Percentiles rank a stretch among this genome's conserved stretches.
Evolutionary conservation across 2,329 filamentous ascomycete species (phyloP).

Genomic region (Hymenoscyphus occultus): DNA sequence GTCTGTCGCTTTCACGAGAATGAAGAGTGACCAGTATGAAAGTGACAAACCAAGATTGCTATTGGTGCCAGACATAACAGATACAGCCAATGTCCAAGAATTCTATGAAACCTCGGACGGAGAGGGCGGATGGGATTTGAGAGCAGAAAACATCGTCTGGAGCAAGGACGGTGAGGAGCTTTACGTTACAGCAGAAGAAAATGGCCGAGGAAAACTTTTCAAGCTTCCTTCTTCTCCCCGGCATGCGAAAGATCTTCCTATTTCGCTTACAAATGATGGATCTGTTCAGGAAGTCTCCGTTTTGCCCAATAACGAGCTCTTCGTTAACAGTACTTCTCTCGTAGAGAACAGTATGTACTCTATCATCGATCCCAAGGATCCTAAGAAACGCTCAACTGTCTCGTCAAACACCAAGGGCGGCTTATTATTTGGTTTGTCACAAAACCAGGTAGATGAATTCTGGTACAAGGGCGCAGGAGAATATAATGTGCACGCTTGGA

Average conservation of each 20-base stretch:
- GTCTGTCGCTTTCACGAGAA: slow-evolving; percentile 72
- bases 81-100: slow-evolving; percentile 57
- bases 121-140: slow-evolving; percentile 60
- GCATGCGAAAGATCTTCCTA: slow-evolving; percentile 48
- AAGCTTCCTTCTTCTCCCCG: slow-evolving; percentile 55
- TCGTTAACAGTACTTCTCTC: slow-evolving; percentile 66
- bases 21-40: slow-evolving; percentile 76
- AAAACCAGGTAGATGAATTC: slow-evolving; percentile 62
- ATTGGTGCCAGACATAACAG: slow-evolving; percentile 58
- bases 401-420: slow-evolving; percentile 67
- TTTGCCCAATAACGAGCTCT: slow-evolving; percentile 51
- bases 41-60: slow-evolving; percentile 71
- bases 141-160: slow-evolving; percentile 57
- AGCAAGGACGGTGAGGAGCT: slow-evolving; percentile 58
- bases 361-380: slow-evolving; percentile 44
- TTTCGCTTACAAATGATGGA: slow-evolving; percentile 50
- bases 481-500: slow-evolving; percentile 67
- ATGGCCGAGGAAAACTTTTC: slow-evolving; percentile 61
- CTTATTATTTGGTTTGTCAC: slow-evolving; percentile 62
- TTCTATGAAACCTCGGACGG: slow-evolving; percentile 61
- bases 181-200: slow-evolving; percentile 71
- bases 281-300: slow-evolving; percentile 52
- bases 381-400: slow-evolving; percentile 41
- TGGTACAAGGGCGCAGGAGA: slow-evolving; percentile 63
- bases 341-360: slow-evolving; percentile 71